A percentile compares a stretch with the other conserved stretches of the same genome.
phyloP scores from a whole-genome alignment of 768 basidiomycete genomes.

The Leucogyrophana mollusca region DNA sequence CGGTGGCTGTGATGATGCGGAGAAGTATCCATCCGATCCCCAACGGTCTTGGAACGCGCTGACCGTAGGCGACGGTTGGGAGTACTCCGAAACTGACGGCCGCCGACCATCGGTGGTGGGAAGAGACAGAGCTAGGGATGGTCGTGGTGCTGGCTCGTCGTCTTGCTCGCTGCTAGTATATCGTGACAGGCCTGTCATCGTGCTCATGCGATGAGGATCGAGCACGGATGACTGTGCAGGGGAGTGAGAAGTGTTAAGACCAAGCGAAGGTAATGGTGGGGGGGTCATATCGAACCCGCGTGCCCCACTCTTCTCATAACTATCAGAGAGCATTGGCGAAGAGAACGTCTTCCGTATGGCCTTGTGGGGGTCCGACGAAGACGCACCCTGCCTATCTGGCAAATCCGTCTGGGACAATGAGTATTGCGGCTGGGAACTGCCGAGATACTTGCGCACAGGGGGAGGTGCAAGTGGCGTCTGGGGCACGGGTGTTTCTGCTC shows the following conservation, averaged over 20 bases:
- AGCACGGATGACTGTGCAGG: constrained; percentile 22
- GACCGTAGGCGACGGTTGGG: constrained; percentile 69
- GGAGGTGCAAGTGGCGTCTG: constrained; percentile 66
- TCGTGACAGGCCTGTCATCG: constrained; percentile 20
- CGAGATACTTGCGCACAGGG: constrained; percentile 50
- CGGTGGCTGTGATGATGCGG: constrained; percentile 20
- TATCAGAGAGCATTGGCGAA: constrained; percentile 51
- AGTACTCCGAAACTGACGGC: constrained; percentile 65
- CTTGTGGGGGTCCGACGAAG: constrained; percentile 15
- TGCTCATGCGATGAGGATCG: constrained; percentile 21
- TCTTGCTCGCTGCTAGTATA: constrained; percentile 42
- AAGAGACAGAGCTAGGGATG: constrained; percentile 53
- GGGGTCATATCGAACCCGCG: constrained; percentile 38
- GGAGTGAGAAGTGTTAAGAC: constrained; percentile 18
- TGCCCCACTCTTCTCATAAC: constrained; percentile 33
- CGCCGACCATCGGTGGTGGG: constrained; percentile 39
- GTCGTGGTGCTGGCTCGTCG: constrained; percentile 34
- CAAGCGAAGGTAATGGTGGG: constrained; percentile 40
- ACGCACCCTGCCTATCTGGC: constrained; percentile 7
- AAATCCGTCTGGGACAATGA: constrained; percentile 62
- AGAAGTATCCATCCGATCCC: constrained; percentile 31
- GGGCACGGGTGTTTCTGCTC: constrained; percentile 67
- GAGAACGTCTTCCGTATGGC: constrained; percentile 50
- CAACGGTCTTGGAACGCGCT: constrained; percentile 75
- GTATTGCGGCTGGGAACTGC: constrained; percentile 38